Conservation (phyloP, 1,284 basidiomycete genomes). For the Phylloporus sp. region DNA sequence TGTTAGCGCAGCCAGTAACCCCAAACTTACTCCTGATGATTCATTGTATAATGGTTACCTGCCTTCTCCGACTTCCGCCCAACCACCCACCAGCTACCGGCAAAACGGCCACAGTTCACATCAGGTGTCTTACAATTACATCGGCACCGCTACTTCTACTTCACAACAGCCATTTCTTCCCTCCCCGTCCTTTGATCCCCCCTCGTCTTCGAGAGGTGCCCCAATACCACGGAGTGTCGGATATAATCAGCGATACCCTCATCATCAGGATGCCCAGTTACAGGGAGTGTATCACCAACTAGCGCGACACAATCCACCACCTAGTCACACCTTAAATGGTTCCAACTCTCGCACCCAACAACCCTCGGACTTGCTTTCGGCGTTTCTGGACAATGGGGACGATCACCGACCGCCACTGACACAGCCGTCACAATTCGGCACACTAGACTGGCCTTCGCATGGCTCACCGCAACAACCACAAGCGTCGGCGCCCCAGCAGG, state of each 20-base stretch:
- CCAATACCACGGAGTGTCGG: conserved; percentile 23
- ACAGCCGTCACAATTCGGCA: conserved; percentile 27
- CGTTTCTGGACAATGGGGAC: conserved; percentile 34
- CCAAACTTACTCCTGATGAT: conserved; percentile 35
- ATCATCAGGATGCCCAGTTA: conserved; percentile 36
- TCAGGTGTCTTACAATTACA: conserved; percentile 30
- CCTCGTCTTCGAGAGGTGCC: conserved; percentile 32
- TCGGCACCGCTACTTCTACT: conserved; percentile 20
- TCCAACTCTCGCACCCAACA: conserved; percentile 27
- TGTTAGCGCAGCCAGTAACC: conserved; percentile 21
- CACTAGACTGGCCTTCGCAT: conserved; percentile 38
- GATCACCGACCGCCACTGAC: conserved; percentile 29
- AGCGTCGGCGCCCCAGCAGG: conserved; percentile 27
- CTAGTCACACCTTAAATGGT: conserved; percentile 25
- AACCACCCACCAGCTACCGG: conserved; percentile 32
- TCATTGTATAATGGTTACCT: conserved; percentile 36
- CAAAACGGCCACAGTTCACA: conserved; percentile 35
- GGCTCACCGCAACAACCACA: conserved; percentile 27
- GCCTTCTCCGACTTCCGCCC: conserved; percentile 35
- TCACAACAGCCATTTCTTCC: conserved; percentile 32
- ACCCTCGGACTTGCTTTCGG: conserved; percentile 33
- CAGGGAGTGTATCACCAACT: conserved; percentile 38
- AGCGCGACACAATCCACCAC: conserved; percentile 34
- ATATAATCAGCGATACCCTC: conserved; percentile 35
- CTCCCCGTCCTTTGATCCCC: conserved; percentile 35